These are phyloP conservation scores for Yarrowia divulgata DNA, from an alignment of 805 yeast genomes.

Conservation along the genomic window DNA sequence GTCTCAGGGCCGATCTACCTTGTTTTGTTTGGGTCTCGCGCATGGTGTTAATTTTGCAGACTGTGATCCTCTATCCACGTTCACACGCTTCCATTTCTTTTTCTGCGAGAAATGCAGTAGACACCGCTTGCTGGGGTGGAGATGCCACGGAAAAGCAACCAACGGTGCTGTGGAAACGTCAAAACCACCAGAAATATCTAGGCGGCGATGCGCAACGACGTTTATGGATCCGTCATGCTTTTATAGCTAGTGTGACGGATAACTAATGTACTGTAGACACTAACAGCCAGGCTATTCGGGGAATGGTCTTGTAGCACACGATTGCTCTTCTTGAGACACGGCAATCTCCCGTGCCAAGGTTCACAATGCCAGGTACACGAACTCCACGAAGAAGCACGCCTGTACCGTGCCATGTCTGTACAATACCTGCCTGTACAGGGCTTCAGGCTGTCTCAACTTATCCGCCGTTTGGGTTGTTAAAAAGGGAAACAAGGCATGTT, in stretches of 20 bases:
- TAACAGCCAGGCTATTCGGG: too few relatives aligned
- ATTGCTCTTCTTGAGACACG: too few relatives aligned
- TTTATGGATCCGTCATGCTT: too few relatives aligned
- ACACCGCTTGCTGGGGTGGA: background rate
- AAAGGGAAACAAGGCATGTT: background rate
- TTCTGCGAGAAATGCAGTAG: background rate
- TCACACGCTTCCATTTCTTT: slow-evolving; percentile 11
- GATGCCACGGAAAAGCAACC: slow-evolving; percentile 11
- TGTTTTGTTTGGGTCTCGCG: slow-evolving; percentile 5
- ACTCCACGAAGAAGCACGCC: background rate
- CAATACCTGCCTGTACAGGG: background rate
- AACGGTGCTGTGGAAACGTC: too few relatives aligned
- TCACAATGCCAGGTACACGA: slow-evolving; percentile 23
- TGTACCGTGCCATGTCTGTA: background rate
- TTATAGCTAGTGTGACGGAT: too few relatives aligned
- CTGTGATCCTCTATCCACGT: background rate
- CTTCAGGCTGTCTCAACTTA: background rate
- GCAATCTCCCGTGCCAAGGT: slow-evolving; percentile 20
- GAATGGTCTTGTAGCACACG: too few relatives aligned
- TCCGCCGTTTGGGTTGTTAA: background rate
- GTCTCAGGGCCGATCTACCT: background rate
- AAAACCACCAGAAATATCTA: too few relatives aligned
- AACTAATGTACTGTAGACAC: too few relatives aligned
- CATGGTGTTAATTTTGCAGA: background rate
- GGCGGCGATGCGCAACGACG: too few relatives aligned